Evolutionary conservation across 2,329 filamentous ascomycete species (phyloP).

Genomic region (Fusarium sp.): DNA sequence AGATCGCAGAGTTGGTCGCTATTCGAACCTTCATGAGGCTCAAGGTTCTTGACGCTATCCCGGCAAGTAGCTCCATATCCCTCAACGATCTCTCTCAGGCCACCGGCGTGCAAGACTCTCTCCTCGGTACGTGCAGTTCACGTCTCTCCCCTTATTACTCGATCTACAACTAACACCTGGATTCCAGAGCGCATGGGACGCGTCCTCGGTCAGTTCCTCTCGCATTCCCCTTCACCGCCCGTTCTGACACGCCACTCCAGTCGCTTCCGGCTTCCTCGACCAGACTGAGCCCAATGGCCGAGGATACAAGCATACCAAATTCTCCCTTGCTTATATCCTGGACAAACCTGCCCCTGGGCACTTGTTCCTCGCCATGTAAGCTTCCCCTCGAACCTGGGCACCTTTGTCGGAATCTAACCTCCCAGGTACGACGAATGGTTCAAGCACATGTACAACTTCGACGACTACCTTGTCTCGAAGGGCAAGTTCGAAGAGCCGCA

Average conservation of each 20-base stretch:
- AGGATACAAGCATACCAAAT: constrained; percentile 48
- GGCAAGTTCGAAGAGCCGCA: constrained; percentile 44
- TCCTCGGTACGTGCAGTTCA: constrained; percentile 37
- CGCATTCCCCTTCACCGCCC: background rate
- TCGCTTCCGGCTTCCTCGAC: constrained; percentile 47
- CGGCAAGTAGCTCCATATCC: constrained; percentile 42
- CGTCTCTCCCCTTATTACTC: too few species aligned
- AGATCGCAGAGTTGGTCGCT: constrained; percentile 48
- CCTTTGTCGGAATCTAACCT: background rate
- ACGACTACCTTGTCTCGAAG: constrained; percentile 46
- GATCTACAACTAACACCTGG: background rate
- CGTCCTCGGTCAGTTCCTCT: constrained; percentile 35
- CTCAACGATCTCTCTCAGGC: constrained; percentile 42
- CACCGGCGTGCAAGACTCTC: constrained; percentile 45
- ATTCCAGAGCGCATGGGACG: constrained; percentile 45
- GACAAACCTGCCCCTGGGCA: constrained; percentile 45
- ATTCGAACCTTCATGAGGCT: constrained; percentile 48
- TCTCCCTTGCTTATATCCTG: constrained; percentile 46
- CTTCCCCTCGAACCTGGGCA: background rate
- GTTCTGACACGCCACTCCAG: constrained; percentile 21
- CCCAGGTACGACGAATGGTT: constrained; percentile 50
- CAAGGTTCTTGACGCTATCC: constrained; percentile 47
- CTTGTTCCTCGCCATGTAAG: constrained; percentile 47
- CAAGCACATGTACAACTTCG: constrained; percentile 49
- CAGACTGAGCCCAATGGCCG: constrained; percentile 43